phyloP scores from a whole-genome alignment of 1,284 basidiomycete genomes.

The Irpex sp. region DNA sequence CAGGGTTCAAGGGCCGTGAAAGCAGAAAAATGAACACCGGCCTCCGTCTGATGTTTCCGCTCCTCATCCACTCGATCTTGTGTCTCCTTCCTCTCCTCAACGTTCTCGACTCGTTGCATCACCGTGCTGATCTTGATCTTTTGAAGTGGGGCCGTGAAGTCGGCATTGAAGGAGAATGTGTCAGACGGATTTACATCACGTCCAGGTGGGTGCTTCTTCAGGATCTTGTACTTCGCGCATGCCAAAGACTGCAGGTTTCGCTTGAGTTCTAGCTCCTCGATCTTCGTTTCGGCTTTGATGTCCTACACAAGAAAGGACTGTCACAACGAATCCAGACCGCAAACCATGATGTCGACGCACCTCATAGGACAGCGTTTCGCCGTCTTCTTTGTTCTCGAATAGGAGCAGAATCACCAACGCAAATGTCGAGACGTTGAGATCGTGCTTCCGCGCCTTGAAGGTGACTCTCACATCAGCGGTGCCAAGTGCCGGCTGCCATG shows the following conservation, averaged over 20 bases:
- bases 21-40: conserved; percentile 31
- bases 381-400: conserved; percentile 74
- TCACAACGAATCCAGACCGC: conserved; percentile 2
- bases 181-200: conserved; percentile 79
- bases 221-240: conserved; percentile 93
- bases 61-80: conserved; percentile 91
- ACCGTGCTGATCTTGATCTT: conserved; percentile 95
- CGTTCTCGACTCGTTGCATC: conserved; percentile 81
- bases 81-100: conserved; percentile 89
- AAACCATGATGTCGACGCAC: conserved; percentile 35
- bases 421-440: conserved; percentile 92
- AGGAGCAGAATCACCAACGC: conserved; percentile 86
- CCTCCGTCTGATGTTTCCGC: conserved; percentile 87
- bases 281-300: conserved; percentile 66
- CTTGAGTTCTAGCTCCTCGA: conserved; percentile 79
- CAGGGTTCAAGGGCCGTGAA: neutral
- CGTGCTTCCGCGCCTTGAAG: conserved; percentile 83
- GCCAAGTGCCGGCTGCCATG: conserved; percentile 93
- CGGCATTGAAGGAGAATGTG: conserved; percentile 85
- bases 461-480: conserved; percentile 85
- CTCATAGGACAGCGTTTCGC: conserved; percentile 70
- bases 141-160: conserved; percentile 79
- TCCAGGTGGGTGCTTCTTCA: conserved; percentile 89
- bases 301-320: conserved; percentile 40
- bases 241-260: conserved; percentile 94